Evolutionary conservation across 495 filamentous ascomycete species (phyloP).

Genomic region (Penicillium salamii): DNA sequence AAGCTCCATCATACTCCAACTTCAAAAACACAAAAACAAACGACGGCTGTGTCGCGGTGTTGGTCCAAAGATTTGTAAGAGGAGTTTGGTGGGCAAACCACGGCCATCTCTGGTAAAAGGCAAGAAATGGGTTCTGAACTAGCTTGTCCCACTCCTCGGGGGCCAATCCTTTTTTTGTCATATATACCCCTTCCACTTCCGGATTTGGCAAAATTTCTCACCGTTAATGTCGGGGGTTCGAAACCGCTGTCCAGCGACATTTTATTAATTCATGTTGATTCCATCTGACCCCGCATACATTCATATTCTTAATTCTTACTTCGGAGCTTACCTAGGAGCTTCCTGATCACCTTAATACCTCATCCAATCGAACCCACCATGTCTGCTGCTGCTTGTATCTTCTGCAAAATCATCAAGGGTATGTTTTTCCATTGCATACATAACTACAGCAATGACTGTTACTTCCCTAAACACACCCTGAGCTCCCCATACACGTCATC

Average conservation of each 20-base stretch:
- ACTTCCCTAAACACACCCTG: neutral
- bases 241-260: slow-evolving; percentile 9
- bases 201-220: neutral
- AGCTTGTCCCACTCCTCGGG: slow-evolving; percentile 50
- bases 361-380: too few relatives aligned
- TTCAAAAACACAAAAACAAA: slow-evolving; percentile 23
- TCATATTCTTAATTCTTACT: too few relatives aligned
- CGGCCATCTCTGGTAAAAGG: slow-evolving; percentile 70
- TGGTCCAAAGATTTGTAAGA: slow-evolving; percentile 60
- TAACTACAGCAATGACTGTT: neutral
- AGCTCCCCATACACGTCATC: slow-evolving; percentile 1
- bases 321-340: too few relatives aligned
- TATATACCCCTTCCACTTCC: slow-evolving; percentile 12
- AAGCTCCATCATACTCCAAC: too few relatives aligned
- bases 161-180: neutral
- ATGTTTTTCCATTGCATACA: slow-evolving; percentile 12
- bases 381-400: slow-evolving; percentile 73
- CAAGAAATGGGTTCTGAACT: slow-evolving; percentile 64
- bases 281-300: too few relatives aligned
- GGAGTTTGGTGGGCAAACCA: slow-evolving; percentile 58
- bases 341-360: too few relatives aligned
- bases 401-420: slow-evolving; percentile 99
- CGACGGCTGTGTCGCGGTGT: slow-evolving; percentile 38
- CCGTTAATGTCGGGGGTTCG: slow-evolving; percentile 19
- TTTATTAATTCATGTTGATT: too few relatives aligned